Evolutionary conservation across 768 basidiomycete genomes (phyloP).

Genomic region (Mycena maculata): DNA sequence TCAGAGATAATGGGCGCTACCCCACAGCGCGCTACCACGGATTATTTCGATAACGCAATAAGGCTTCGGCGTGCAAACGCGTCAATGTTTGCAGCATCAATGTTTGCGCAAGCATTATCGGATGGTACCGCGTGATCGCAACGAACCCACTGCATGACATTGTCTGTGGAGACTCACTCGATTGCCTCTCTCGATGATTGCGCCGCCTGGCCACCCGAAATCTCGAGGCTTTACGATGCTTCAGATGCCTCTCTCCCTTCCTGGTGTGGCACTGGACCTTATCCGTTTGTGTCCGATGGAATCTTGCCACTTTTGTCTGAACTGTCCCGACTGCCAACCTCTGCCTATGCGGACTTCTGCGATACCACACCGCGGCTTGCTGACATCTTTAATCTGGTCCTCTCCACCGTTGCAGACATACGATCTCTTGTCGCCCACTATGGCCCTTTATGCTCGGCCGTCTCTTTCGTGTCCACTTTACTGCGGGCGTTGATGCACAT

Average conservation of each 20-base stretch:
- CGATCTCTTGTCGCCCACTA: conserved; percentile 11
- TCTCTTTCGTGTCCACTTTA: neutral
- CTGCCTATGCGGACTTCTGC: neutral
- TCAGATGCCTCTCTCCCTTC: conserved; percentile 1
- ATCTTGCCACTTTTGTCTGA: conserved; percentile 10
- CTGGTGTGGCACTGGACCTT: conserved; percentile 21
- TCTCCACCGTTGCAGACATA: conserved; percentile 11
- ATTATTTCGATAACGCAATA: too few relatives aligned
- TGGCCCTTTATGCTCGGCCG: conserved; percentile 9
- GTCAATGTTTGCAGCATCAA: too few relatives aligned
- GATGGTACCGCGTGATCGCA: too few relatives aligned
- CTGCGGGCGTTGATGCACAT: conserved; percentile 9
- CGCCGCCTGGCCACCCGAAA: neutral
- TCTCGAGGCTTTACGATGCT: neutral
- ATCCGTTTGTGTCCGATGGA: neutral
- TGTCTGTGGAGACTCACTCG: conserved; percentile 16
- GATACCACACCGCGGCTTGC: neutral
- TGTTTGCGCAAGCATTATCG: too few relatives aligned
- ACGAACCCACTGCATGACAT: too few relatives aligned
- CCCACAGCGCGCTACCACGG: too few relatives aligned
- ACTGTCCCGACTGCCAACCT: neutral
- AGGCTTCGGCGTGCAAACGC: too few relatives aligned
- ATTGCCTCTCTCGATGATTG: conserved; percentile 7
- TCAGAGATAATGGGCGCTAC: too few relatives aligned
- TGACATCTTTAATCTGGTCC: conserved; percentile 14